Evolutionary conservation across 2,329 filamentous ascomycete genomes (phyloP).

Genomic region (Trichoderma asperellum): DNA sequence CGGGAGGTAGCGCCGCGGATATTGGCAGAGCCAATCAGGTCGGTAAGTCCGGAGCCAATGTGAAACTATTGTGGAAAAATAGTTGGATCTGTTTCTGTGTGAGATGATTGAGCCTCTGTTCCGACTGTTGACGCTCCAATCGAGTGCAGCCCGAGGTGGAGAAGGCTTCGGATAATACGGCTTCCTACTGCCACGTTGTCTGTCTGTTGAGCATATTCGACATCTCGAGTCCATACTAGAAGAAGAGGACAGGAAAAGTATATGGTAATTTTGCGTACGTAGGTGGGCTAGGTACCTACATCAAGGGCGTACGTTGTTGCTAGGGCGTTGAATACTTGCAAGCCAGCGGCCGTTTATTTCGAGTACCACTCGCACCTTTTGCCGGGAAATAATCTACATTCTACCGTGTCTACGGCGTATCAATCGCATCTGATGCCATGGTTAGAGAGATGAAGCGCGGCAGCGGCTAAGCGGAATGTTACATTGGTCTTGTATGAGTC

Average conservation of each 20-base stretch:
- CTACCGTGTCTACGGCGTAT: background rate
- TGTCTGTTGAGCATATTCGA: background rate
- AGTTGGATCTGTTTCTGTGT: background rate
- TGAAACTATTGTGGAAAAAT: background rate
- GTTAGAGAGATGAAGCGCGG: background rate
- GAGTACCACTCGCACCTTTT: background rate
- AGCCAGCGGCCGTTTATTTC: background rate
- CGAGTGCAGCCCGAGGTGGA: background rate
- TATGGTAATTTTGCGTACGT: background rate
- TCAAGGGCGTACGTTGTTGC: background rate
- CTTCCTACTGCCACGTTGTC: background rate
- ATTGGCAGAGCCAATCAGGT: background rate
- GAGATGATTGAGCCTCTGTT: background rate
- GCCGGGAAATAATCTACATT: background rate
- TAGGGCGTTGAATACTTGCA: background rate
- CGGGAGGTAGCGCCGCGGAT: background rate
- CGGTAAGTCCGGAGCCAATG: conserved; percentile 9
- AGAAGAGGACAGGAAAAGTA: background rate
- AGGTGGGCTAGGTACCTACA: background rate
- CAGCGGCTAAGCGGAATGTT: conserved; percentile 16
- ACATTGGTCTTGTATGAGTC: background rate
- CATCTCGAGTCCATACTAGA: background rate
- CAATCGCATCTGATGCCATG: background rate
- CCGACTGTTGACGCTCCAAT: background rate
- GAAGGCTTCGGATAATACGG: background rate